A percentile compares a stretch with the other conserved stretches of the same genome.
Evolutionary conservation across 2,329 filamentous ascomycete species (phyloP).

Genomic region (Dichotomopilus funicola): DNA sequence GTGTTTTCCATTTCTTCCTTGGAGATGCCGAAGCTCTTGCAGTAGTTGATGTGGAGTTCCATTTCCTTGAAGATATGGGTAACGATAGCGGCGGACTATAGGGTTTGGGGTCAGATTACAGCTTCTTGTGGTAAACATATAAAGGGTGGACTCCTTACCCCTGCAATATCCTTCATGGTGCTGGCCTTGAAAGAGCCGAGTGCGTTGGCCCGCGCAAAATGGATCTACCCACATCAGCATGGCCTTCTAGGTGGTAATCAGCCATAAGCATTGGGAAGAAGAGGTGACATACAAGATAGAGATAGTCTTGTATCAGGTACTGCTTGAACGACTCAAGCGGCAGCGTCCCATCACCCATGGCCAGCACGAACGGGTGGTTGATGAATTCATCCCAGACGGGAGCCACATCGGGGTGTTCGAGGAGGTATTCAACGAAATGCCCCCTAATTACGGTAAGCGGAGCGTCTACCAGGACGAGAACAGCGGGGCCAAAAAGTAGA

Average conservation of each 20-base stretch:
- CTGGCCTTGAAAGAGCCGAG: conserved; percentile 81
- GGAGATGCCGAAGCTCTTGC: conserved; percentile 70
- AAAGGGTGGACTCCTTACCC: conserved; percentile 41
- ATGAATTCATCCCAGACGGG: conserved; percentile 69
- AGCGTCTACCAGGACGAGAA: neutral
- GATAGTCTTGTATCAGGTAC: conserved; percentile 87
- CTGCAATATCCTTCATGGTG: conserved; percentile 63
- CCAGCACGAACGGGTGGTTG: conserved; percentile 74
- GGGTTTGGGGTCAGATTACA: neutral
- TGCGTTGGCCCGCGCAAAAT: conserved; percentile 82
- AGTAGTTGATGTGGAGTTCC: conserved; percentile 75
- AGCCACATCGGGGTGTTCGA: conserved; percentile 68
- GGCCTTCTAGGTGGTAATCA: too few relatives aligned
- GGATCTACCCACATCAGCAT: conserved; percentile 46
- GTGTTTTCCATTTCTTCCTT: conserved; percentile 64
- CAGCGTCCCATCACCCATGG: conserved; percentile 68
- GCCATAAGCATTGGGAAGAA: too few relatives aligned
- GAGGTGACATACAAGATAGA: conserved; percentile 61
- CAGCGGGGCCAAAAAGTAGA: neutral
- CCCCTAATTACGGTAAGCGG: conserved; percentile 42
- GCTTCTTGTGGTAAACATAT: neutral
- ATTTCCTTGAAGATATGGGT: conserved; percentile 74
- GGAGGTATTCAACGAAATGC: conserved; percentile 75
- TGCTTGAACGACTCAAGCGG: conserved; percentile 73
- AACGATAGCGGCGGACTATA: conserved; percentile 51